Evolutionary conservation across 177 flowering plant species (phyloP), one percentile per base, ranked within the genome.

Genomic region (Vitis hybrid): DNA sequence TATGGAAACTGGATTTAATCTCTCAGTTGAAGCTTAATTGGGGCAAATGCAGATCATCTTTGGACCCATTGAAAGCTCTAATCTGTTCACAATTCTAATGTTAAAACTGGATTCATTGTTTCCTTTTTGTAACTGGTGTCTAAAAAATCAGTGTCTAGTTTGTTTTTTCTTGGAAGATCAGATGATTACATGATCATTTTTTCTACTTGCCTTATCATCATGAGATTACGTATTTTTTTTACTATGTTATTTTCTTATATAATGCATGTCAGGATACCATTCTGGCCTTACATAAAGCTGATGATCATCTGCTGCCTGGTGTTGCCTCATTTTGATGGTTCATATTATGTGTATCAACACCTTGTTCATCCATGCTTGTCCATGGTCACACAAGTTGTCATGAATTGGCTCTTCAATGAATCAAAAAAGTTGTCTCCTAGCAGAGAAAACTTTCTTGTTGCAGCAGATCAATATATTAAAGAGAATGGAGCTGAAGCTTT

Each of bases 401-500:
- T 54, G 8, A 9, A 56, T 52, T 51, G 60, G 72, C 58, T 32
- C 40, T 32, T 68, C 15, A 62, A 46, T 8, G 57, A 62, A 66
- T 24, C 21, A 65, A 51, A 63, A 56, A 67, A 67, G 0, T 15
- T 50, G 27, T 15, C 56, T 1, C 21, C 16, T 6, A 3, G 57
- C 27, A 49, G 11, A 50, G 75, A 75, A 15, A 54, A 71, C 19
- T 74, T 79, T 67, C 64, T 82, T 10, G 67, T 16, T 49, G 76
- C 70, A 67, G 74, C 66, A 13, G 67, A 82, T 52, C 68, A 48
- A 56, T 68, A 75, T 66, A 27, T 70, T 3, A 58, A 79, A 64
- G 81, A 77, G 67, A 79, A 79, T 68, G 85, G 81, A 63, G 13
- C 74, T 58, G 77, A 76, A 64, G 76, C 76, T 16, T 67, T 79